phyloP scores from a whole-genome alignment of 2,329 filamentous ascomycete species.

The Emmonsiellopsis sp. region DNA sequence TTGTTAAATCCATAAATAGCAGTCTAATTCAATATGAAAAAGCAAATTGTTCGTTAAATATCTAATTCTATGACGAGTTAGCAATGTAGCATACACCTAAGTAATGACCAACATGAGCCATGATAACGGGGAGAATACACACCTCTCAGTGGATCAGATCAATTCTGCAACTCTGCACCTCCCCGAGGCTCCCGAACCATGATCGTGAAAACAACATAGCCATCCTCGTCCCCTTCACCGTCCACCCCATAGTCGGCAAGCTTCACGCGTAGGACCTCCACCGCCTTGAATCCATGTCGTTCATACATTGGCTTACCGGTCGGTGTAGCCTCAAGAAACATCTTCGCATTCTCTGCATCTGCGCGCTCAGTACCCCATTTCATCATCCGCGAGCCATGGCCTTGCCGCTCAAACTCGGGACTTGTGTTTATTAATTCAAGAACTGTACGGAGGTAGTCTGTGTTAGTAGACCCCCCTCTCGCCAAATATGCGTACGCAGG shows the following conservation, averaged over 20 bases:
- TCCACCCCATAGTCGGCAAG: slow-evolving; percentile 4
- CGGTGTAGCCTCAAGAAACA: slow-evolving; percentile 5
- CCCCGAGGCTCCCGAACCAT: slow-evolving; percentile 5
- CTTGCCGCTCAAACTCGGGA: slow-evolving; percentile 1
- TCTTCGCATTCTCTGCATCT: slow-evolving; percentile 1
- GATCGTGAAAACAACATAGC: neutral
- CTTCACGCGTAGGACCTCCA: neutral
- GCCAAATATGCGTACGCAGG: neutral
- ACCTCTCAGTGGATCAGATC: neutral
- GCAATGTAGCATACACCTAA: too few relatives aligned
- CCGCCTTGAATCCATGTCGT: slow-evolving; percentile 1
- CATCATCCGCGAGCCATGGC: neutral
- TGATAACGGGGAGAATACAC: too few relatives aligned
- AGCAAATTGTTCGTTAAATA: too few relatives aligned
- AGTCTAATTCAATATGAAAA: too few relatives aligned
- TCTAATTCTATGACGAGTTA: too few relatives aligned
- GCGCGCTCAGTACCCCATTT: slow-evolving; percentile 1
- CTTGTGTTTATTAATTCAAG: slow-evolving; percentile 3
- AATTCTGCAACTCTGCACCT: slow-evolving; percentile 1
- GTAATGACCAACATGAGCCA: too few relatives aligned
- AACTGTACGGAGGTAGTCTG: neutral
- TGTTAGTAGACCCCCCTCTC: neutral
- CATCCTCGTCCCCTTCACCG: neutral
- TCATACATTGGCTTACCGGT: slow-evolving; percentile 1
- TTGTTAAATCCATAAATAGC: too few relatives aligned